These are phyloP conservation scores for Asterionellopsis glacialis DNA, from an alignment of 108 stramenopile genomes.

Conservation along the genomic window DNA sequence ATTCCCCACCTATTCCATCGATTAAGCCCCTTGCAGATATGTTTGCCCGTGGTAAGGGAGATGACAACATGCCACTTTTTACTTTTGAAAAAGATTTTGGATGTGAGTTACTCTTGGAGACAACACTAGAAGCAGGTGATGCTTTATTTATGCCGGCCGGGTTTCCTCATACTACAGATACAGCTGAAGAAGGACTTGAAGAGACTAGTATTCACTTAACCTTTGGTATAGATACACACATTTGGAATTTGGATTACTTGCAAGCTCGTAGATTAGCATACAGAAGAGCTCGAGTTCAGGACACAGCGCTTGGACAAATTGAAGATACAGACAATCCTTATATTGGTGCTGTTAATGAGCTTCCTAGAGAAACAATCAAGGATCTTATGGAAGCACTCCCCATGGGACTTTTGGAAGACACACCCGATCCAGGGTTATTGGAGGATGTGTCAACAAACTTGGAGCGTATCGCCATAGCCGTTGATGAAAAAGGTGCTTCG, in stretches of 20 bases:
- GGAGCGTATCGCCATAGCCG: slow-evolving; percentile 26
- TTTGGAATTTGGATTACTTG: slow-evolving; percentile 90
- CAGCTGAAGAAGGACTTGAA: slow-evolving; percentile 18
- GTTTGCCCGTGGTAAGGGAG: slow-evolving; percentile 87
- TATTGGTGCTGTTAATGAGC: slow-evolving; percentile 55
- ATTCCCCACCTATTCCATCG: slow-evolving; percentile 50
- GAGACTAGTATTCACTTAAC: slow-evolving; percentile 83
- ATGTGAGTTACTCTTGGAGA: slow-evolving; percentile 55
- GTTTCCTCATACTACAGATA: slow-evolving; percentile 88
- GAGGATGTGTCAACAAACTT: slow-evolving; percentile 34
- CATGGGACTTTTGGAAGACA: slow-evolving; percentile 50
- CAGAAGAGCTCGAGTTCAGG: slow-evolving; percentile 38
- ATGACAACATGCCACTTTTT: slow-evolving; percentile 69
- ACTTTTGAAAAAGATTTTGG: slow-evolving; percentile 42
- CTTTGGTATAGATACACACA: slow-evolving; percentile 86
- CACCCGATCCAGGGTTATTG: slow-evolving; percentile 12
- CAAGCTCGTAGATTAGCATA: slow-evolving; percentile 58
- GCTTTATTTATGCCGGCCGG: slow-evolving; percentile 86
- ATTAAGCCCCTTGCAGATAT: slow-evolving; percentile 75
- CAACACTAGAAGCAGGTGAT: slow-evolving; percentile 65
- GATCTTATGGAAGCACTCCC: slow-evolving; percentile 54
- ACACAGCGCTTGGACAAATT: slow-evolving; percentile 43
- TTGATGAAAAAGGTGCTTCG: slow-evolving; percentile 38
- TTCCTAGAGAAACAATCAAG: slow-evolving; percentile 36
- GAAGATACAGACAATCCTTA: slow-evolving; percentile 55